These are phyloP conservation scores for Claviceps arundinis DNA, from an alignment of 2,329 filamentous ascomycete species.

Conservation along the genomic window DNA sequence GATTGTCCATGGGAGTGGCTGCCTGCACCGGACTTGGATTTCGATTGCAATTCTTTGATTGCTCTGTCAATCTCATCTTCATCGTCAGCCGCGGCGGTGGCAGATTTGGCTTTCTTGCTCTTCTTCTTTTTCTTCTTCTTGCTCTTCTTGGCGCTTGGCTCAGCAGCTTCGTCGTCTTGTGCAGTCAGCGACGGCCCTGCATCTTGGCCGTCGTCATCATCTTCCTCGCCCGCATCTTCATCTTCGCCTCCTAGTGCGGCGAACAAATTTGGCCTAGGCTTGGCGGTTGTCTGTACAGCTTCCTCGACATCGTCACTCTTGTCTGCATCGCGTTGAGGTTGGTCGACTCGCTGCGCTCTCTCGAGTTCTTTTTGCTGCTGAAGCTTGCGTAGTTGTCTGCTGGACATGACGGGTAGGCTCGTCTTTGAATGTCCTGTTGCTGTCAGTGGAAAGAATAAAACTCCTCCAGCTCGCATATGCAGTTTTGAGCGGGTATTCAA, in stretches of 20 bases:
- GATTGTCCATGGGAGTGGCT: background rate
- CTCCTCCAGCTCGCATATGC: background rate
- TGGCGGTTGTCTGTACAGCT: constrained; percentile 18
- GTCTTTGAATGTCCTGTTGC: background rate
- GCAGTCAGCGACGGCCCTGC: constrained; percentile 15
- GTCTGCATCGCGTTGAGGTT: constrained; percentile 9
- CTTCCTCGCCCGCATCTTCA: constrained; percentile 23
- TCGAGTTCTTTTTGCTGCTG: constrained; percentile 36
- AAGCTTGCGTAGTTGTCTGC: constrained; percentile 37
- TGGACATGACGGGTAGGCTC: constrained; percentile 28
- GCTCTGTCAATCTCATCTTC: constrained; percentile 45
- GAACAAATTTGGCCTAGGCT: constrained; percentile 34
- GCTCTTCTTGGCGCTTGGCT: constrained; percentile 15
- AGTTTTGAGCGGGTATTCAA: background rate
- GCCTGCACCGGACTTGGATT: background rate
- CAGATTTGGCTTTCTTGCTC: constrained; percentile 18
- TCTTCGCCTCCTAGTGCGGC: constrained; percentile 36
- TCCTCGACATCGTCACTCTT: constrained; percentile 19
- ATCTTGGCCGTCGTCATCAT: constrained; percentile 15
- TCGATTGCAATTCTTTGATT: constrained; percentile 29
- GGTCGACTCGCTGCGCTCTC: constrained; percentile 8
- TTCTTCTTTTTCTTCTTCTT: constrained; percentile 26
- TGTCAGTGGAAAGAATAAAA: background rate
- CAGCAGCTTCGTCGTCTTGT: constrained; percentile 12
- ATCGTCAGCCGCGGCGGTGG: constrained; percentile 15